Evolutionary conservation across 306 rosid species (phyloP), one percentile per base, ranked within the genome.

Genomic region (Vigna radiata): DNA sequence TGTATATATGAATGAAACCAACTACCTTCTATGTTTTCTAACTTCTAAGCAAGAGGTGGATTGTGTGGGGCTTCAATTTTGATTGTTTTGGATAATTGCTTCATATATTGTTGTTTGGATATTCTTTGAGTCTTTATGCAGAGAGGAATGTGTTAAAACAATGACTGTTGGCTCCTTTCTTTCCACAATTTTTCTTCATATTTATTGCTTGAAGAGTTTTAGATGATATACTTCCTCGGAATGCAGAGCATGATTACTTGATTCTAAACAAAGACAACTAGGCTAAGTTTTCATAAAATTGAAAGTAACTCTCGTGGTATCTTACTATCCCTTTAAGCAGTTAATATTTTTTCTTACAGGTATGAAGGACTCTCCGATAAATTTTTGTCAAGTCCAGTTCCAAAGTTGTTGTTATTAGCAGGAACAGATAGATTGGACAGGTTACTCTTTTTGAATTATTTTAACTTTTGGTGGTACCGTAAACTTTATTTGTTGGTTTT

Each of bases 381-480:
- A 19, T 95, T 87, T 87, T 89, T 95, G 80, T 88, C 92, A 39
- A 78, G 78, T 83, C 93, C 97, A 5, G 89, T 89, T 70, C 97
- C 99, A 6, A 95, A 95, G 96, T 81, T 95, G 75, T 69, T 95
- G 89, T 90, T 95, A 76, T 84, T 95, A 81, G 97, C 99, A 15
- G 99, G 99, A 72, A 86, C 99, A 70, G 99, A 95, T 81, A 88
- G 99, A 89, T 85, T 95, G 79, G 99, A 95, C 89, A 95, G 91
- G 99, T 95, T 48, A 68, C 48, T 18, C 72, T 65, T 53, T 39
- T 70, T 63, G n/a, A 19, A 78, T 47, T 68, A 25, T 74, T 72
- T 63, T 48, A 19, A 77, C 16, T 69, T 77, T 70, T 55, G 8
- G 55, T 15, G 56, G 44, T 74, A 25, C 59, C 10, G 13, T 72